Evolutionary conservation across 1,284 basidiomycete species (phyloP), one percentile per base, ranked within the genome.

Genomic region (Takashimella tepidaria): DNA sequence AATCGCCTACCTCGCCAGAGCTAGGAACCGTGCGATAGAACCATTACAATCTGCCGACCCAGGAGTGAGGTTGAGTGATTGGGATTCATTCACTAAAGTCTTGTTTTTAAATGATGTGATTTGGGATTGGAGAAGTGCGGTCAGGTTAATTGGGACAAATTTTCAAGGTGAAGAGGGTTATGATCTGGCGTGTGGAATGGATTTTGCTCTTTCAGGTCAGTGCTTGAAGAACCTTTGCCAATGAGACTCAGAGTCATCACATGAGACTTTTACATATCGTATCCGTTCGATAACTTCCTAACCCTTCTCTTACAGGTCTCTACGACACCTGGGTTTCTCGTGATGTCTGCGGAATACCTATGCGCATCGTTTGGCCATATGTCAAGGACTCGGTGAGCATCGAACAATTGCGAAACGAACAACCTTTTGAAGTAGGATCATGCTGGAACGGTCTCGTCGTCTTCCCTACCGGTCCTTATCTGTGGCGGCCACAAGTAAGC

Each of bases 181-280:
- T 58, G 83, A 84, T 58, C 79, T 83, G 66, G 81, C 75, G 5
- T 83, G 82, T 53, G 82, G 76, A 12, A 68, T 82, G 60, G 82
- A 84, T 70, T 79, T 79, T 45, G 73, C 70, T 22, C 66, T 75
- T 43, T 69, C 74, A 23, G 74, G 74, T 66, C 73, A 76, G 63
- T 61, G 22, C 4, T 11, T 40, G 37, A 40, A 11, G 37, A 11
- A 40, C n/a, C 37, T 19, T 11, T 40, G 37, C n/a, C 37, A 19
- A 40, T 11, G 11, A 40, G 37, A n/a, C n/a, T n/a, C n/a, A n/a
- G n/a, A n/a, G n/a, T n/a, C n/a, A n/a, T n/a, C n/a, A n/a, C n/a
- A n/a, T 42, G 42, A 37, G 31, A 8, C 31, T 8, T 8, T 37
- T 8, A 25, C 41, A 21, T 16, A 5, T 45, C 49, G 24, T 5